Base-by-base conservation (phyloP, 306 rosid species). In the peach (Prunus persica) region DNA sequence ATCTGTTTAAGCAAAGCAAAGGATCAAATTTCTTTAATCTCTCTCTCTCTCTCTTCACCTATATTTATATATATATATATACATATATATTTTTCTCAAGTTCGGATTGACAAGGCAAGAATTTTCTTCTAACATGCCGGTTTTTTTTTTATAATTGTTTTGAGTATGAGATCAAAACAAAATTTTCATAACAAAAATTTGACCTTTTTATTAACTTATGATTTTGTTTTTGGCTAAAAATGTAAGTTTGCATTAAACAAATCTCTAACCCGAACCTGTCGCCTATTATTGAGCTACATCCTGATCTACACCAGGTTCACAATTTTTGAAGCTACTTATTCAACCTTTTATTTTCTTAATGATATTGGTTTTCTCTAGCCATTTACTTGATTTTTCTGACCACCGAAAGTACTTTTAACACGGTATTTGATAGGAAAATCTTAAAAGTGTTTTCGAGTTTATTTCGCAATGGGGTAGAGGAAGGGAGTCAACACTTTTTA, bases 1-100 rank as follows among this genome's bases (percentile, higher is more conserved):
- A 61, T 72, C 56, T 27, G 50, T 58, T 77, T 76, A 32, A 66
- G 64, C 87, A 79, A 86, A 88, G 89, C 75, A 81, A 86, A 81
- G 89, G 79, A 84, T 82, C 83, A 50, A 69, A 71, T 75, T 72
- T 74, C 46, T 15, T 46, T 24, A 10, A 52, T 2, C 30, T 28
- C 30, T 28, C 30, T 28, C 30, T 27, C 34, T 71, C 11, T 7
- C 43, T 51, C 25, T 9, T 28, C 27, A 6, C 43, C 43, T 38
- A 38, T 38, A 38, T 38, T 1, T 38, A 34, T 34, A 32, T 6
- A 0, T 38, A 34, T 34, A 32, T 6, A 0, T 32, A 32, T 38
- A 38, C 8, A 32, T 2, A 65, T 19, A 28, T 19, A 46, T 45
- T 45, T 12, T 46, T 67, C 46, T 46, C 56, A 67, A 5, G 76